Evolutionary conservation across 768 basidiomycete genomes (phyloP), one percentile per base, ranked within the genome.

Genomic region (Neoboletus brunneissimus): DNA sequence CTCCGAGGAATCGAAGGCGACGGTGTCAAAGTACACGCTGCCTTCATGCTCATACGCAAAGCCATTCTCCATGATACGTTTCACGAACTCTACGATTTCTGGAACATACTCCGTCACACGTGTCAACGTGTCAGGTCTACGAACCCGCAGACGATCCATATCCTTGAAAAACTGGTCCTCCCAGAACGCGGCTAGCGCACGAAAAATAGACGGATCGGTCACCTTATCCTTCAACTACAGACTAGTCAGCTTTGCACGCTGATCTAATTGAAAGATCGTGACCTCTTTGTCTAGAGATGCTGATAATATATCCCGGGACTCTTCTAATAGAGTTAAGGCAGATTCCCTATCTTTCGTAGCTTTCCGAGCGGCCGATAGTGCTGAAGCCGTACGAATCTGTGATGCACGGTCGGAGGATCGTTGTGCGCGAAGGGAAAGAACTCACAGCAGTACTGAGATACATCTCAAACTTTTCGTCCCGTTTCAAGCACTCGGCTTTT

Each of bases 41-140:
- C 94, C 94, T 59, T 81, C 80, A n/a, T 76, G 76, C 50, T 77
- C 84, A 67, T 90, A 89, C 13, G 67, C 74, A 66, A 86, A 97
- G 0, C 95, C 96, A 56, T 95, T 95, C 53, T 81, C 75, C 56
- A 97, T 77, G 67, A 98, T 91, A 25, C 82, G 76, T 68, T 94
- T 82, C 38, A 98, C 89, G 70, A 94, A 99, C 5, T 81, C 73
- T 48, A 94, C 91, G 60, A 98, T 91, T 74, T 98, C 95, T 4
- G 94, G 92, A 9, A 99, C 88, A 72, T 94, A 99, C 73, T 98
- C 97, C 1, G 95, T 95, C 6, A 98, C 97, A 41, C 96, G 87
- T 1, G 97, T 98, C 52, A 98, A 73, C 5, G 85, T 91, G 69
- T 96, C 93, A 18, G 97, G 94, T 22, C 88, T 84, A 55, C 88